Conservation (phyloP, 192 early-diverging fungal species). For the Coemansia sp. region DNA sequence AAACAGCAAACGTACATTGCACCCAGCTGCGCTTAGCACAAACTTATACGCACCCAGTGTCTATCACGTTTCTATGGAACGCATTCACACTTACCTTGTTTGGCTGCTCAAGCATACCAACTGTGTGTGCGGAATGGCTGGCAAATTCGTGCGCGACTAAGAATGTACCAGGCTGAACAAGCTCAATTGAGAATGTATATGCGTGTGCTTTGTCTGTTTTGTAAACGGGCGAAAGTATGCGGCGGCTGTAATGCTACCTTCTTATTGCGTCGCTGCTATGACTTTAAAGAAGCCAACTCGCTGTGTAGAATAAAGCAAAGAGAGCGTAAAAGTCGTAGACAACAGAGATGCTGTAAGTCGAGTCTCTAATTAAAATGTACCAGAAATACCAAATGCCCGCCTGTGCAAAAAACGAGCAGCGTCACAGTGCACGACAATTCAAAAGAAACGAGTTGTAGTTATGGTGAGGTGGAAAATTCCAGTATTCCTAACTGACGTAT, state of each 20-base stretch:
- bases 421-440: neutral
- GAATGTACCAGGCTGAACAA: neutral
- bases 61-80: neutral
- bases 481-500: neutral
- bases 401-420: neutral
- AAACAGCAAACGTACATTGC: slow-evolving; percentile 6
- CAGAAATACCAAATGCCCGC: neutral
- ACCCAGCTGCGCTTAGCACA: slow-evolving; percentile 1
- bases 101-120: slow-evolving; percentile 45
- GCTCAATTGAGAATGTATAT: neutral
- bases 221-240: neutral
- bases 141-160: neutral
- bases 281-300: neutral
- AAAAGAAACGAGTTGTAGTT: neutral
- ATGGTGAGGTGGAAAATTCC: neutral
- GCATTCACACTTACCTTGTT: slow-evolving; percentile 21
- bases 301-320: neutral
- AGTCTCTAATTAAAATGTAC: neutral
- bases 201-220: neutral
- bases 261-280: neutral
- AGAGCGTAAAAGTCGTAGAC: neutral
- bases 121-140: neutral
- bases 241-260: neutral
- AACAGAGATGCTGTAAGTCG: neutral
- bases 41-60: neutral